Base-by-base conservation (phyloP, 2,329 filamentous ascomycete genomes). In the Drechslerella dactyloides region DNA sequence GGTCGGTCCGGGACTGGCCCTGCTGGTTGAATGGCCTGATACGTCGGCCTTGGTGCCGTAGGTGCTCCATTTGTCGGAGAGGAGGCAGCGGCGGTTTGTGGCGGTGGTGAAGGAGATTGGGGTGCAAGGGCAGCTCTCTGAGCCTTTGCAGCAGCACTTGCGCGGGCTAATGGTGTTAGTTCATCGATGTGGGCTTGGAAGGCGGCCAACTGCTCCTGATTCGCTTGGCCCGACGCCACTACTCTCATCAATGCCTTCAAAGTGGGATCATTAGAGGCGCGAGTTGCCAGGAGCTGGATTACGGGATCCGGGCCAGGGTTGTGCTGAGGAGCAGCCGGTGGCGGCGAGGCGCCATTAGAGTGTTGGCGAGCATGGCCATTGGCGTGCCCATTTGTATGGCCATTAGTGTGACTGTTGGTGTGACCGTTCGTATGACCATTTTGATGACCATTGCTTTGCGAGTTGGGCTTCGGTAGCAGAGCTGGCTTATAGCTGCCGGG, bases 121-220 rank as follows among this genome's bases (percentile, higher is more conserved):
- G 74, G 37, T 62, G 53, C 35, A 37, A 72, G 62, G 30, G 69
- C 62, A n/a, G 61, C 56, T 72, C 68, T 59, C 21, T 54, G 57
- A 52, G 75, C 46, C 50, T 69, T 52, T 65, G 74, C 51, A 33
- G 69, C 69, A 65, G 62, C 69, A 50, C 70, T 72, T 35, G 66
- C 65, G 60, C 66, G 74, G 13, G 74, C 61, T 44, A 64, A 40
- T 27, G 76, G 75, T 1, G 89, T 92, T 64, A 94, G 84, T 77
- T 91, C 87, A 76, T 92, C 89, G 73, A 94, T 94, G 46, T 94
- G 90, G 54, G 84, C 84, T 78, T 94, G 90, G 75, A 94, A 94
- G 73, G 87, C 85, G 52, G 86, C 86, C 11, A 94, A 81, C 78
- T 94, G 89, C 13, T 87, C 85, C 40, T 86, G 84, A 11, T 85